Base-by-base conservation (phyloP, 129 eudicot species). In the Flaveria brownii region DNA sequence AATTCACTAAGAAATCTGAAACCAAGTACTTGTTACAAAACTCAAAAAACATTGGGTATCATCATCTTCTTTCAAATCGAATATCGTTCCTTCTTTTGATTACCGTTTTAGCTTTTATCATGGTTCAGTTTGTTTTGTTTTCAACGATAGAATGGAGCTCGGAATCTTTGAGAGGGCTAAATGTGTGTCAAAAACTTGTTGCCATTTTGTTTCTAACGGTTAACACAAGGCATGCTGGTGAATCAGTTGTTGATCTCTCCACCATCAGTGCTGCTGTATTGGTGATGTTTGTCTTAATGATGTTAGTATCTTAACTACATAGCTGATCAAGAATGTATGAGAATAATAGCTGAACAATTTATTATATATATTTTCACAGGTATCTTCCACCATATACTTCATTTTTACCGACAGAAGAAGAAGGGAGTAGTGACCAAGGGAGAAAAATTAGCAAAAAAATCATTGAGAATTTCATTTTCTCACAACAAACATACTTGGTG, bases 311-410 rank as follows among this genome's bases (percentile, higher is more conserved):
- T 56, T 23, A 50, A 71, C 13, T 9, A 23, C 0, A 14, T 9
- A 26, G 0, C 17, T 28, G 12, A 9, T 10, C 64, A 9, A 16
- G 6, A 16, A n/a, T 23, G 6, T 52, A 16, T 16, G 59, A 30
- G 39, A 30, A 30, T 30, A 30, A 4, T 30, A 30, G 39, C 4
- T 30, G 39, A 30, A 30, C 5, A 52, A n/a, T 3, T 17, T 18
- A 18, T 1, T 6, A 12, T 22, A 26, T 26, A 26, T 26, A 30
- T 30, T 51, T 68, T 54, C 7, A 20, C 82, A 92, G 96, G 97
- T 92, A 89, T 61, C 92, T 87, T 72, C 92, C 96, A 26, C 89
- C 96, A 5, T 92, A 92, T 45, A 89, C 96, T 1, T 82, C 87
- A 74, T 86, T 83, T 83, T 2, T 85, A 72, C 92, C 88, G 0